A percentile compares a stretch with the other conserved stretches of the same genome.
phyloP scores from a whole-genome alignment of 1,139 yeast species.

The Taphrina confusa region DNA sequence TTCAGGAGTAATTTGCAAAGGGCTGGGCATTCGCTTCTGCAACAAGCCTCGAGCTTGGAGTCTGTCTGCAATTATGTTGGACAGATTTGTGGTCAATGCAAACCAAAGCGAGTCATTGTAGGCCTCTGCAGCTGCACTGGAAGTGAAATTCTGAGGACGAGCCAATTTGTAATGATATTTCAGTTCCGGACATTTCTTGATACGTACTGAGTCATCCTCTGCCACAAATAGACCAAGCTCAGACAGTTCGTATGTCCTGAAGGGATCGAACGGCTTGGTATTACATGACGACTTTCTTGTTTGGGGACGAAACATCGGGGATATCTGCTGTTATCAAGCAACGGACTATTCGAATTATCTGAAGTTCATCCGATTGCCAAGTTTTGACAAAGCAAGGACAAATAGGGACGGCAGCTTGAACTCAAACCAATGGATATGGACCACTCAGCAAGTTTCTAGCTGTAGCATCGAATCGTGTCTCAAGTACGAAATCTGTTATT shows the following conservation, averaged over 20 bases:
- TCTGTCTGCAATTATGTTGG: background rate
- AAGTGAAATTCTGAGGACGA: background rate
- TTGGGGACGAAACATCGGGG: slow-evolving; percentile 13
- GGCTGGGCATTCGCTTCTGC: too few species aligned
- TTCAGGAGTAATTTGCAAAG: too few species aligned
- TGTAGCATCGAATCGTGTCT: too few species aligned
- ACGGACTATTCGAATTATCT: too few species aligned
- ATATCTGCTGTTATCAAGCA: too few species aligned
- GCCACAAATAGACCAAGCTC: slow-evolving; percentile 17
- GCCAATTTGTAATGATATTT: slow-evolving; percentile 9
- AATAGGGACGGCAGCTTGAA: too few species aligned
- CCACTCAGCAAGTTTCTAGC: too few species aligned
- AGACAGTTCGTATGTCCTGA: background rate
- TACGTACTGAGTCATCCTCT: slow-evolving; percentile 12
- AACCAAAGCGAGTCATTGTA: slow-evolving; percentile 31
- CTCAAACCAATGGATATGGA: too few species aligned
- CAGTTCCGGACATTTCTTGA: background rate
- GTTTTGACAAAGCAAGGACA: too few species aligned
- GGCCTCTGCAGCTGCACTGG: background rate
- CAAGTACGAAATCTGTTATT: too few species aligned
- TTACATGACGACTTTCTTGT: background rate
- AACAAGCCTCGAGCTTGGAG: background rate
- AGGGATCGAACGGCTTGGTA: slow-evolving; percentile 5
- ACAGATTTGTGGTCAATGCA: slow-evolving; percentile 2
- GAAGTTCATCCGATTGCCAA: too few species aligned